Percentiles rank a stretch among this genome's conserved stretches.
Evolutionary conservation across 1,284 basidiomycete species (phyloP).

Genomic region (Puccinia horiana): DNA sequence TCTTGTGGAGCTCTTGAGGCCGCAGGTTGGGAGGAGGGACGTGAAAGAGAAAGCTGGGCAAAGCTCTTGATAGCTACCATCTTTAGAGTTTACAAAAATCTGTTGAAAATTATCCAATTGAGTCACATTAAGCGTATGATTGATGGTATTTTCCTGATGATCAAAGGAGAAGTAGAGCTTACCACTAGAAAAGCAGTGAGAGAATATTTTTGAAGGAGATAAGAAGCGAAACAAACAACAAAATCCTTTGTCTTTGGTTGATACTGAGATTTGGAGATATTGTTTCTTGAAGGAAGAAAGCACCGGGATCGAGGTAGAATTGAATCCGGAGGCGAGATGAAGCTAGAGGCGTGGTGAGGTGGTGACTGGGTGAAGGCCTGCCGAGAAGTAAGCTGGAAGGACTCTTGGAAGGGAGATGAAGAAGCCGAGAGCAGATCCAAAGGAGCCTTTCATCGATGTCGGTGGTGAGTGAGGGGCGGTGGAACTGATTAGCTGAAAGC

Average conservation of each 20-base stretch:
- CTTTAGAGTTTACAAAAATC: not conserved
- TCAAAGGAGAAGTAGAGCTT: not conserved
- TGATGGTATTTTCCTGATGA: not conserved
- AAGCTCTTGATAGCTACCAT: conserved; percentile 45
- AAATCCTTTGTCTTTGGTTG: not conserved
- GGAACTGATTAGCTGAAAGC: not conserved
- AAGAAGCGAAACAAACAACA: conserved; percentile 1
- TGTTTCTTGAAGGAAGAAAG: not conserved
- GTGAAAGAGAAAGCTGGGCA: conserved; percentile 36
- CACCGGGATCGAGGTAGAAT: not conserved
- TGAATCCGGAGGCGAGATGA: not conserved
- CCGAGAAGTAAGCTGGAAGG: conserved; percentile 33
- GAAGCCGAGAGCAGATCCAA: conserved; percentile 32
- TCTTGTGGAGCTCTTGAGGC: not conserved
- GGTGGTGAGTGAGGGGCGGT: not conserved
- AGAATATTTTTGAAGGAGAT: not conserved
- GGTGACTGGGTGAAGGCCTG: conserved; percentile 42
- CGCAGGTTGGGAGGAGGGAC: conserved; percentile 31
- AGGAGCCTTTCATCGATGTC: conserved; percentile 48
- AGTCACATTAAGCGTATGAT: not conserved
- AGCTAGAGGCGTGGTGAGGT: conserved; percentile 27
- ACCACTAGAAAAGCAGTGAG: not conserved
- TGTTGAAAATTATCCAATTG: not conserved
- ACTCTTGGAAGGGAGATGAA: conserved; percentile 23
- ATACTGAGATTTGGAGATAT: not conserved